Evolutionary conservation across 495 filamentous ascomycete genomes (phyloP), one percentile per base, ranked within the genome.

Genomic region (Daldinia grandis): DNA sequence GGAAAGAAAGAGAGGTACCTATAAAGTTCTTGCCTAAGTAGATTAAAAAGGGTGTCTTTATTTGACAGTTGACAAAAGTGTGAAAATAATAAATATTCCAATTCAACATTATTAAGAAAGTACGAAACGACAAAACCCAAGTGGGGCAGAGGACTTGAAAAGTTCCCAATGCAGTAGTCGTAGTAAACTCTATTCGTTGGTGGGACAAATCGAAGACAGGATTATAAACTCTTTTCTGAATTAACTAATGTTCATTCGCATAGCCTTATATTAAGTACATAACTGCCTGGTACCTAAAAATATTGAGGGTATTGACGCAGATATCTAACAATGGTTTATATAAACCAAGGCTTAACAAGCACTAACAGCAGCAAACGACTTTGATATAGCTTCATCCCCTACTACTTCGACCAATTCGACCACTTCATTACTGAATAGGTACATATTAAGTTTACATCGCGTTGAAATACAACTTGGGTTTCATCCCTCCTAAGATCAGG

Each of bases 171-270:
- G 53, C 40, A 42, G 31, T 57, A 25, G 38, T 62, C 53, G 38
- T 44, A 40, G 9, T 64, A 37, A 69, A 53, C 49, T 10, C 25
- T 40, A 69, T 69, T 62, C 35, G 60, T 42, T 55, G 44, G 28
- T 47, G 24, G 25, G 33, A 49, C 49, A 12, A 4, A 31, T 24
- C 33, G 28, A 31, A 47, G 40, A 47, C 40, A 47, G 0, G 40
- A 47, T 1, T 42, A 47, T 21, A 21, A n/a, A 47, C 40, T 61
- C 33, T 35, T 3, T 35, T 35, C 9, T 35, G 9, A 4, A 12
- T 33, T 33, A 10, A n/a, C n/a, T n/a, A n/a, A n/a, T n/a, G n/a
- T n/a, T n/a, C n/a, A n/a, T n/a, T n/a, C n/a, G n/a, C n/a, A n/a
- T n/a, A n/a, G n/a, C n/a, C n/a, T n/a, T n/a, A n/a, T n/a, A n/a